These are phyloP conservation scores for Aspergillus sp. DNA, from an alignment of 2,329 filamentous ascomycete genomes.

Conservation along the genomic window DNA sequence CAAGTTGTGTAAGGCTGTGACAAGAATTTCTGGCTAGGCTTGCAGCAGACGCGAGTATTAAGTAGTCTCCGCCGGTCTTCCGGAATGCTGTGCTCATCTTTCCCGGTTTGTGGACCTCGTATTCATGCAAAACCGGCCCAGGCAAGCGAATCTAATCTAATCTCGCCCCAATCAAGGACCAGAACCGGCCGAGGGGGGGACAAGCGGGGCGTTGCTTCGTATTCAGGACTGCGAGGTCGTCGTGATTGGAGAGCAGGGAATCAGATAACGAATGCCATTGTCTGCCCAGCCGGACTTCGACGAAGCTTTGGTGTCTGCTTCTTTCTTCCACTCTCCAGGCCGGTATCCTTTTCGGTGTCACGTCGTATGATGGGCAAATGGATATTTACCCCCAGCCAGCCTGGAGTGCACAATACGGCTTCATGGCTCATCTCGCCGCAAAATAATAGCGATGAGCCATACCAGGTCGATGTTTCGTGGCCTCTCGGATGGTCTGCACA, in stretches of 20 bases:
- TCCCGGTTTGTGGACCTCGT: too few species aligned
- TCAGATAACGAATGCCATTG: conserved; percentile 7
- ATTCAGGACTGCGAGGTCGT: too few species aligned
- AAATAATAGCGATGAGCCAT: conserved; percentile 3
- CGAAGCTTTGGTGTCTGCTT: too few species aligned
- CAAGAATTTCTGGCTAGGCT: too few species aligned
- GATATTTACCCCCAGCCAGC: conserved; percentile 5
- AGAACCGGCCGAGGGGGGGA: neutral
- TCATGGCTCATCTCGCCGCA: conserved; percentile 13
- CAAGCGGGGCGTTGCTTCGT: neutral
- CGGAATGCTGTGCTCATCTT: too few species aligned
- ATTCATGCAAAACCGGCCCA: neutral
- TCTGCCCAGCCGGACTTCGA: neutral
- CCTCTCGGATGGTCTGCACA: conserved; percentile 22
- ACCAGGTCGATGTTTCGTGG: conserved; percentile 28
- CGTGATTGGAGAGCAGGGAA: neutral
- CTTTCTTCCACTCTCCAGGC: neutral
- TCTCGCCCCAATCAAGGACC: neutral
- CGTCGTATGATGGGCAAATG: conserved; percentile 6
- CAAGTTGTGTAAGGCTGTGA: neutral
- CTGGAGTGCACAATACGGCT: conserved; percentile 13
- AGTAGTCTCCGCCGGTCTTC: too few species aligned
- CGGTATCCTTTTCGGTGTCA: neutral
- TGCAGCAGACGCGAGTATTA: too few species aligned
- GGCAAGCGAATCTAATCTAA: conserved; percentile 9